Evolutionary conservation across 1,284 basidiomycete genomes (phyloP), one percentile per base, ranked within the genome.

Genomic region (Leccinum angustisporum): DNA sequence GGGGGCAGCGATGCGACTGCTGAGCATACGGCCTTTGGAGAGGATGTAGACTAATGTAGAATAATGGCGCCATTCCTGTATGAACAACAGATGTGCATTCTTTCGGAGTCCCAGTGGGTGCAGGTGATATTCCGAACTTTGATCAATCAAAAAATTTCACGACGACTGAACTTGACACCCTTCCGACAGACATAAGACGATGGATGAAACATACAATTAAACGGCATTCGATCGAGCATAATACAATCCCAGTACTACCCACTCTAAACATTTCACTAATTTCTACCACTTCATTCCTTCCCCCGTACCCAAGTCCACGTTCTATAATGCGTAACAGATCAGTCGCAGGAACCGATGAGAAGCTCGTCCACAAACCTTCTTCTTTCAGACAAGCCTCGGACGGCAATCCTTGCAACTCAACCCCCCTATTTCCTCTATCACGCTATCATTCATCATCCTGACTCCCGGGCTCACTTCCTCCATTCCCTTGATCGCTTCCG

Each of bases 1-100:
- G 61, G 91, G 85, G 7, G 87, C 86, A 58, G 91, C 94, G 56
- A 91, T 99, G 88, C 84, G 88, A 69, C 74, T 99, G 76, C 78
- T 99, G 68, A 97, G 92, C 67, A 86, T 98, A 68, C 85, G 87
- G 59, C 96, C 95, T 6, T 80, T 98, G 61, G 94, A 98, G 78
- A 83, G 94, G 72, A 98, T 99, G 96, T 98, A 86, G 18, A 18
- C n/a, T 43, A 43, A 13, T 13, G 13, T 34, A 34, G 34, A 34
- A 13, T 34, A 13, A 34, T 6, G 34, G 34, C 13, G 13, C 34
- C 34, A 34, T 34, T 34, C 33, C 33, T 34, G 11, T 34, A 34
- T 5, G 11, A 34, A 34, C 1, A 34, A 34, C 33, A 34, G 11
- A 34, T 11, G 6, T 27, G 27, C 27, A 27, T 7, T 27, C 33